Evolutionary conservation across 2,329 filamentous ascomycete species (phyloP).

Genomic region (Ophiostoma australiae): DNA sequence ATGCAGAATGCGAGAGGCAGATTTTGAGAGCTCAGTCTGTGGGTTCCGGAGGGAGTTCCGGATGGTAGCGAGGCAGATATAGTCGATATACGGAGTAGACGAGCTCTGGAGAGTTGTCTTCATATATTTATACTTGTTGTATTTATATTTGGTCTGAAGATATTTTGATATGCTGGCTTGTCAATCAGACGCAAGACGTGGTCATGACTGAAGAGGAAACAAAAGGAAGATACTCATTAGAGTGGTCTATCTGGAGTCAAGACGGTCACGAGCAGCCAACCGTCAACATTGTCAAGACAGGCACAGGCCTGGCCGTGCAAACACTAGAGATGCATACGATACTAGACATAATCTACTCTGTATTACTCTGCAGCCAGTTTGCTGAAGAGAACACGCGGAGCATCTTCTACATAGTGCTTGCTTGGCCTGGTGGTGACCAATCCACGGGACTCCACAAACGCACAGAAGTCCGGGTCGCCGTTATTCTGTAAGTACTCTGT

Average conservation of each 20-base stretch:
- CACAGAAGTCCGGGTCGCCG: neutral
- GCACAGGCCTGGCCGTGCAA: neutral
- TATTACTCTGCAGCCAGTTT: neutral
- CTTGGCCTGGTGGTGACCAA: neutral
- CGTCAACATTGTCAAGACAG: neutral
- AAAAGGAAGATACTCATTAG: neutral
- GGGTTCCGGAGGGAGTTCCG: neutral
- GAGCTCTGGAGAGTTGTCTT: neutral
- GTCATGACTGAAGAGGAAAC: neutral
- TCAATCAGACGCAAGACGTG: constrained; percentile 1
- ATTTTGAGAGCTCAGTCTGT: neutral
- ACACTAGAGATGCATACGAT: neutral
- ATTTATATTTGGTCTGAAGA: neutral
- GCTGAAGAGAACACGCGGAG: neutral
- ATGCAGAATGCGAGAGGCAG: neutral
- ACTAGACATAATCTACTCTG: neutral
- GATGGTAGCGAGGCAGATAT: neutral
- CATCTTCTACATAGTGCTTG: too few relatives aligned
- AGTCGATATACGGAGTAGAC: neutral
- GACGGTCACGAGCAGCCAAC: neutral
- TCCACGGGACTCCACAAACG: neutral
- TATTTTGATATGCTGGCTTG: neutral
- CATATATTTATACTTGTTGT: neutral
- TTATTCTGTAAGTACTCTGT: neutral
- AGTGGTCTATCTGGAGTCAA: neutral